Base-by-base conservation (phyloP, 805 yeast genomes). In the Candida sonorensis region DNA sequence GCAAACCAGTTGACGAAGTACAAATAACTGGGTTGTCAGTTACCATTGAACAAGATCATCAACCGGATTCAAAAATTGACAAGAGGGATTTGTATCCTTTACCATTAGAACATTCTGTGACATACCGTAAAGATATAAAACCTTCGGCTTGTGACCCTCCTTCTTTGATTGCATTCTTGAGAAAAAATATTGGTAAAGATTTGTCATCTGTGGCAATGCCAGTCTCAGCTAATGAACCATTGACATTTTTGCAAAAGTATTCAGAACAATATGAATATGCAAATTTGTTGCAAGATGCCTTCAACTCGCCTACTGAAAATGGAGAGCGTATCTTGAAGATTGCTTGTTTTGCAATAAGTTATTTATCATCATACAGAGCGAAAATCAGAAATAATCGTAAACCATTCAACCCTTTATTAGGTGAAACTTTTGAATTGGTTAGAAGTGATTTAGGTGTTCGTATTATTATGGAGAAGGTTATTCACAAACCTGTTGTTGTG, bases 131-230 rank as follows among this genome's bases (percentile, higher is more conserved):
- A 17, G 81, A 74, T 37, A 66, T 88, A 11, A 68, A 66, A 3
- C 62, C 63, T n/a, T 70, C 84, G 33, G 64, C 61, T 0, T 68
- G 77, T 21, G 61, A 75, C 0, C 97, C 97, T 3, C 96, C 96
- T 9, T 81, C 92, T 41, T 57, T 90, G 22, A 62, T 90, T 34
- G 71, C 85, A 1, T 75, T 87, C 46, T 66, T 92, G 30, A 70
- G 95, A 36, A 88, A 88, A 55, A 87, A 86, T 45, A 92, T 90
- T 9, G 97, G 97, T 14, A 90, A 88, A 50, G 97, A 90, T 55
- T 55, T 92, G 36, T 69, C 87, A 0, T 68, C 86, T 1, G 72
- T 88, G 27, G 78, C 95, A 0, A 87, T 90, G 88, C 98, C 98
- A 1, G 95, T 92, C 7, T 78, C 92, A 2, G 72, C 87, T 34